phyloP scores from a whole-genome alignment of 192 early-diverging fungal species.

The Coemansia sp. region DNA sequence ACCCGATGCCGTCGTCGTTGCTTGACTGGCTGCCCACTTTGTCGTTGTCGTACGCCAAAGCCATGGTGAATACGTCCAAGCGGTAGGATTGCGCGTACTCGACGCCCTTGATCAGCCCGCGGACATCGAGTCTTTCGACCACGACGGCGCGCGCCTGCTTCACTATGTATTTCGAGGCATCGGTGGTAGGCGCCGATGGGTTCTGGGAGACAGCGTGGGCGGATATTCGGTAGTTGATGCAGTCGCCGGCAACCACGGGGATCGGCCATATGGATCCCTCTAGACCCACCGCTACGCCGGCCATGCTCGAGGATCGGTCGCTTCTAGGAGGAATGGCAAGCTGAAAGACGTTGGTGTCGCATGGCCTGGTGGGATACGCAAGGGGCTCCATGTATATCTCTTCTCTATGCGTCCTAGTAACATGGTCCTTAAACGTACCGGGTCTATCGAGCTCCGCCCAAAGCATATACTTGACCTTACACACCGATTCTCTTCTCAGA shows the following conservation, averaged over 20 bases:
- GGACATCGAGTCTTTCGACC: conserved; percentile 30
- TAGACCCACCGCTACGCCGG: conserved; percentile 18
- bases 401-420: conserved; percentile 20
- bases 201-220: conserved; percentile 4
- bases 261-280: conserved; percentile 14
- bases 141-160: conserved; percentile 17
- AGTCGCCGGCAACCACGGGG: conserved; percentile 38
- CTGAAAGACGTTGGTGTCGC: conserved; percentile 9
- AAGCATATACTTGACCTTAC: conserved; percentile 32
- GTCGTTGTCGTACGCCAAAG: conserved; percentile 10
- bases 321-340: neutral
- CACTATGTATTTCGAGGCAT: conserved; percentile 6
- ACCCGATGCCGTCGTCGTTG: neutral
- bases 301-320: neutral
- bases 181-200: neutral
- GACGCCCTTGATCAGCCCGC: conserved; percentile 30
- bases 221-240: conserved; percentile 25
- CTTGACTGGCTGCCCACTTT: neutral
- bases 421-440: conserved; percentile 24
- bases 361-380: conserved; percentile 23
- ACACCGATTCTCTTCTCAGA: conserved; percentile 22
- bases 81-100: conserved; percentile 22
- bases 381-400: conserved; percentile 26
- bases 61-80: conserved; percentile 14
- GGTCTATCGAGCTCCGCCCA: conserved; percentile 37